Base-by-base conservation (phyloP, 148 eudicot species). In the Persicaria maculosa region DNA sequence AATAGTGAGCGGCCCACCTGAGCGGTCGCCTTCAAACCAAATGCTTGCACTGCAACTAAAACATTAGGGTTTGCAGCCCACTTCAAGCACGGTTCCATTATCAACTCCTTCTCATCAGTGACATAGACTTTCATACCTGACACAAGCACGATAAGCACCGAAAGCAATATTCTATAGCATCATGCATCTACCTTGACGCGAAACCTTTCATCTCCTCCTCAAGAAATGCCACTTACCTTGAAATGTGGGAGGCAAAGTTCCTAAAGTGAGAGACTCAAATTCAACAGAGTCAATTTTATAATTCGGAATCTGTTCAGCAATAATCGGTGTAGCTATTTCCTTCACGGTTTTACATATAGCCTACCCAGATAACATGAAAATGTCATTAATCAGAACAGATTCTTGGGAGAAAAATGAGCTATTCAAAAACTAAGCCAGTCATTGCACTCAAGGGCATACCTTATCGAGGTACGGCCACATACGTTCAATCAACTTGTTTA, bases 391-490 rank as follows among this genome's bases (percentile, higher is more conserved):
- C 15, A 9, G 20, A 61, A 74, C 31, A 61, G 15, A 31, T 65
- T 7, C 22, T 25, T n/a, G 44, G 68, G 58, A 40, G 62, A 50
- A 50, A 44, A 6, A 2, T 48, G 8, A 50, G 17, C 50, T 8
- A 10, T 58, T 55, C 1, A 52, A 48, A 44, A 47, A 11, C 8
- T 53, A 47, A 36, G 31, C 75, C 44, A 43, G 17, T 57, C 36
- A 4, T 5, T 46, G 68, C 22, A 31, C n/a, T 68, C 54, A 71
- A 36, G 72, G 62, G 62, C 47, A 54, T 78, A 93, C 98, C 98
- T 88, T 91, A 77, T 93, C 93, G 58, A 93, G 79, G 80, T 88
- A 89, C 77, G 98, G 98, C 98, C 98, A 93, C 98, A 93, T 88
- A 67, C 64, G 77, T 40, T 82, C 86, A 57, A 93, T 83, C 61